A percentile compares a stretch with the other conserved stretches of the same genome.
Evolutionary conservation across 108 stramenopile species (phyloP).

Genomic region (Nitzschia putrida): DNA sequence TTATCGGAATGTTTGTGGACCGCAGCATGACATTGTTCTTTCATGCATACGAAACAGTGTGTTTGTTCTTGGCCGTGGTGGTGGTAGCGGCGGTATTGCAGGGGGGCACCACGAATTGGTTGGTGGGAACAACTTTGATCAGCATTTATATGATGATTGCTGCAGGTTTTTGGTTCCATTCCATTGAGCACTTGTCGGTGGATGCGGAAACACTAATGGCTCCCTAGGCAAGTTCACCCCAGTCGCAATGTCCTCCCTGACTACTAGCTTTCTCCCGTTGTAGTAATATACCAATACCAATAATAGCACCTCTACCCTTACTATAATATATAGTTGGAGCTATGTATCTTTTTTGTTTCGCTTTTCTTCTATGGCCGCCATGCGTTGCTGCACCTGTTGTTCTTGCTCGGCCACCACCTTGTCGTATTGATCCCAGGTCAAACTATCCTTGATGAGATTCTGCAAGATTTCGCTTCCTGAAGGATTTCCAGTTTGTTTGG

Average conservation of each 20-base stretch:
- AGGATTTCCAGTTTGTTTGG: not conserved
- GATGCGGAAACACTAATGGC: slow-evolving; percentile 39
- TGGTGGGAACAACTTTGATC: slow-evolving; percentile 70
- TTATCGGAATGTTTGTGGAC: slow-evolving; percentile 90
- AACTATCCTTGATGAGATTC: slow-evolving; percentile 57
- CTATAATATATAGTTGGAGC: not conserved
- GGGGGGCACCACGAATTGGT: slow-evolving; percentile 88
- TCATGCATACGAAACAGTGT: slow-evolving; percentile 86
- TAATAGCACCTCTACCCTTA: no score
- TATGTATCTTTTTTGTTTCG: slow-evolving; percentile 1
- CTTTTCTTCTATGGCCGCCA: slow-evolving; percentile 14
- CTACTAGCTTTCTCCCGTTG: no score
- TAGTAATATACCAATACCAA: no score
- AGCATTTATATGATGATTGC: slow-evolving; percentile 86
- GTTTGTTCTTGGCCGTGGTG: slow-evolving; percentile 75
- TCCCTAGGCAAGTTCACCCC: not conserved
- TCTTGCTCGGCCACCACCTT: slow-evolving; percentile 74
- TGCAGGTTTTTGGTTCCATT: slow-evolving; percentile 86
- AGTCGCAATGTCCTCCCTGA: no score
- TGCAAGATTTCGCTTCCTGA: slow-evolving; percentile 69
- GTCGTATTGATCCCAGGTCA: slow-evolving; percentile 85
- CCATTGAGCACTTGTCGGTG: slow-evolving; percentile 67
- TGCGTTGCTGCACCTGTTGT: slow-evolving; percentile 40
- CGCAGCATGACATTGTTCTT: slow-evolving; percentile 85
- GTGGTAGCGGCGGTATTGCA: slow-evolving; percentile 78